Evolutionary conservation across 306 rosid species (phyloP), one percentile per base, ranked within the genome.

Genomic region (Arachis hypogaea): DNA sequence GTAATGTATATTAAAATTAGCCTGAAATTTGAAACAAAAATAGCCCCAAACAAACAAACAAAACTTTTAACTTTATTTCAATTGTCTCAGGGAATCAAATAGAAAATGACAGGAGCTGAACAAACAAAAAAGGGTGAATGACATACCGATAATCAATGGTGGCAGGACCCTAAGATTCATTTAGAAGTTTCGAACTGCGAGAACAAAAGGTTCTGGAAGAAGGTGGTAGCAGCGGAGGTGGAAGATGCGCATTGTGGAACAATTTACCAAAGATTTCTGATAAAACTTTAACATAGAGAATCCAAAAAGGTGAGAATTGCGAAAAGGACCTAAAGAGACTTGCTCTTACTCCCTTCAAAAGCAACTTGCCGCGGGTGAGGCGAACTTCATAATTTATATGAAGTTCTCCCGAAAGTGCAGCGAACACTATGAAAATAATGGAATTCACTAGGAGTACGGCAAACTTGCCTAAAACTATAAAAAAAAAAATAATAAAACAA

Each of bases 141-240:
- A 14, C 56, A 55, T 71, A 94, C 99, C 86, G 10, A 66, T 94
- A 94, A 88, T 94, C 92, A 9, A 89, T 83, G 59, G 95, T 30
- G 55, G 88, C 41, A 28, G 97, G 99, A 52, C 63, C 93, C 71
- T 81, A 80, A 80, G 82, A 63, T 67, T 80, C 79, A 18, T 70
- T 83, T 8, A 66, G 78, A 74, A 83, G 79, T 74, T 79, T 72
- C 59, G 82, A 40, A 64, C 76, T 81, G 18, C 56, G 87, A 61
- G 92, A 86, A 75, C 88, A 88, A 79, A 87, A 84, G 82, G 63
- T 78, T 88, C 87, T 79, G 43, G 79, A 72, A 80, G 80, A 76
- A 59, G 36, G 22, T 0, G 75, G 52, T 43, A 9, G 18, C 18
- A 0, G 18, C 41, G 68, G 36, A 66, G 76, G 77, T 58, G 45